Evolutionary conservation across 106 monocot species (phyloP).

Genomic region (Dendrobium huoshanense): DNA sequence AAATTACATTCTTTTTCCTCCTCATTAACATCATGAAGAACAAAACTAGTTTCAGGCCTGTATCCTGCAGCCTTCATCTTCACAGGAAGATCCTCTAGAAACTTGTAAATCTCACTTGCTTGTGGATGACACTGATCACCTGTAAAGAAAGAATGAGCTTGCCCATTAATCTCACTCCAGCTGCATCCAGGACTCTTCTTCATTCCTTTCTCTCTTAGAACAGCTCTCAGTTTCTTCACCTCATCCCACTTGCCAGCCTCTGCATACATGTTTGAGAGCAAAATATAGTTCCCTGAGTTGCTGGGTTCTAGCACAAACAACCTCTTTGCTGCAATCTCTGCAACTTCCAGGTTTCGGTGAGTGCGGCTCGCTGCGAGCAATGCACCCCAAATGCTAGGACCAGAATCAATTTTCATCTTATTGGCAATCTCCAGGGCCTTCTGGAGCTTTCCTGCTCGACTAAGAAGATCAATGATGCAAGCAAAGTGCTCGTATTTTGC

Average conservation of each 20-base stretch:
- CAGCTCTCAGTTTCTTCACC: slow-evolving; percentile 29
- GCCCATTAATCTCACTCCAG: slow-evolving; percentile 52
- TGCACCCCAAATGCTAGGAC: slow-evolving; percentile 56
- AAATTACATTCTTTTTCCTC: slow-evolving; percentile 31
- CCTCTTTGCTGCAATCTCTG: slow-evolving; percentile 37
- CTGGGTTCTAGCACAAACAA: slow-evolving; percentile 44
- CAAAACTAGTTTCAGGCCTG: slow-evolving; percentile 29
- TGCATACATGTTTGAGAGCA: slow-evolving; percentile 67
- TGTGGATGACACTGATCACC: slow-evolving; percentile 41
- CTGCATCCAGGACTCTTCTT: slow-evolving; percentile 52
- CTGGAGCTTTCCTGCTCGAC: slow-evolving; percentile 38
- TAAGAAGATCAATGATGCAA: slow-evolving; percentile 55
- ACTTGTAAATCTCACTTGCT: slow-evolving; percentile 29
- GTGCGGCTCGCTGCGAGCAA: slow-evolving; percentile 33
- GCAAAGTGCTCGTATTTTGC: slow-evolving; percentile 50
- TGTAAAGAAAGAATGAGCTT: slow-evolving; percentile 33
- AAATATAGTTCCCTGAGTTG: slow-evolving; percentile 46
- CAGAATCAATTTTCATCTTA: slow-evolving; percentile 31
- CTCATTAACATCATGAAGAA: slow-evolving; percentile 36
- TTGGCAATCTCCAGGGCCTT: slow-evolving; percentile 42
- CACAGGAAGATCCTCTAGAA: slow-evolving; percentile 52
- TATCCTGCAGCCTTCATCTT: slow-evolving; percentile 44
- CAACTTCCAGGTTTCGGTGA: slow-evolving; percentile 40
- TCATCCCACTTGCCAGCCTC: slow-evolving; percentile 43
- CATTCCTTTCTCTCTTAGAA: slow-evolving; percentile 28